These are phyloP conservation scores for Podaxis sp. DNA, from an alignment of 768 basidiomycete species.

Conservation along the genomic window DNA sequence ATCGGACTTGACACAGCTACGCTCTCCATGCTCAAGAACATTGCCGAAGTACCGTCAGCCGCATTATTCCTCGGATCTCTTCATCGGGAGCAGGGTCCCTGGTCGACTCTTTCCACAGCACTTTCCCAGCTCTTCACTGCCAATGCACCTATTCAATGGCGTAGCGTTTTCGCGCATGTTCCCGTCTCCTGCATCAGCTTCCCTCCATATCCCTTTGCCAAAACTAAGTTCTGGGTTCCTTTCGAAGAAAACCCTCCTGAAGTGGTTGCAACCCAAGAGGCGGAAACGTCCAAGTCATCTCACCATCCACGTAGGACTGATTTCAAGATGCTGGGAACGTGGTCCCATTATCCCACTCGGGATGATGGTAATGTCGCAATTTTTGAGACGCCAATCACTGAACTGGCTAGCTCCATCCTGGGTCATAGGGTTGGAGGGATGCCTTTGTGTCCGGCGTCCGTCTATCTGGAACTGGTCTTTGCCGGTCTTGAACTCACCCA, in stretches of 20 bases:
- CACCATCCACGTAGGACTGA: conserved; percentile 10
- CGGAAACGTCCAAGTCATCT: background rate
- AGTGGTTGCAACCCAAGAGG: background rate
- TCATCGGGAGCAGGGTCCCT: conserved; percentile 37
- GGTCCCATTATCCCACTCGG: conserved; percentile 31
- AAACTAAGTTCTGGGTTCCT: conserved; percentile 52
- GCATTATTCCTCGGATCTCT: conserved; percentile 45
- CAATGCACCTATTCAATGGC: conserved; percentile 45
- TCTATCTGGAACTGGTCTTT: conserved; percentile 55
- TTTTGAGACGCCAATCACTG: conserved; percentile 49
- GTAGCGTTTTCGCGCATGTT: conserved; percentile 45
- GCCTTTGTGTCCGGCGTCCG: conserved; percentile 61
- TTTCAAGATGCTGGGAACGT: background rate
- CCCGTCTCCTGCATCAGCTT: conserved; percentile 41
- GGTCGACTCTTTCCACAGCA: conserved; percentile 39
- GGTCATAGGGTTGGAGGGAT: conserved; percentile 56
- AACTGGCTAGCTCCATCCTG: conserved; percentile 39
- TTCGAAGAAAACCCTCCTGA: conserved; percentile 28
- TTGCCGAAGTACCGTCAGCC: conserved; percentile 24
- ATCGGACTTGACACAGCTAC: conserved; percentile 58
- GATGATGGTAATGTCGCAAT: conserved; percentile 34
- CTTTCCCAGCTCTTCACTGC: conserved; percentile 47
- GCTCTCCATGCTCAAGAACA: conserved; percentile 50
- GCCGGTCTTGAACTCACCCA: conserved; percentile 37
- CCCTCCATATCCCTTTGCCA: conserved; percentile 61